Evolutionary conservation across 805 yeast genomes (phyloP), one percentile per base, ranked within the genome.

Genomic region (Saturnispora halmiae): DNA sequence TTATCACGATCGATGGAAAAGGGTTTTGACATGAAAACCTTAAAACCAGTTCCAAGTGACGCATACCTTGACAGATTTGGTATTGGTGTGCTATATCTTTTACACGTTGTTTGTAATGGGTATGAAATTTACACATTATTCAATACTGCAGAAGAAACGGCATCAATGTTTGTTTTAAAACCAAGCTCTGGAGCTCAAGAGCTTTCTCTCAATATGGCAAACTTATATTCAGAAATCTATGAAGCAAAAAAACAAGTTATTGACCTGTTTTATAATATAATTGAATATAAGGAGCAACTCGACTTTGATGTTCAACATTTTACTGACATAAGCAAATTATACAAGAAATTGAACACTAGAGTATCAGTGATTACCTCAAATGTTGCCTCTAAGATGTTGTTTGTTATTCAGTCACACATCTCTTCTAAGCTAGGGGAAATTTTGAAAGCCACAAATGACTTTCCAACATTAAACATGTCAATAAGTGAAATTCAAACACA

Each of bases 1-100:
- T 64, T 94, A 8, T 94, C 96, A 6, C 75, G 72, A 51, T 94
- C 96, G 22, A 63, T 92, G 43, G 87, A 84, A 50, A 71, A 73
- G 44, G 98, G 98, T 1, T 94, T 94, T 59, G 75, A 81, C 11
- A 54, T 73, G 42, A 73, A 73, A 38, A 77, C 79, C 56, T 56
- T 74, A 41, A 63, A 64, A 22, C 55, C 61, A 40, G 61, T 70
- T 5, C 73, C 75, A 4, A 54, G 72, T 11, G 67, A 65, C 3
- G 59, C 65, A 32, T 85, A 86, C 51, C 60, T 86, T 47, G 60
- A 65, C 37, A 60, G 68, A 28, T 75, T 80, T 48, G 59, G 65
- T 5, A 65, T 79, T 66, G 78, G 74, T 31, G 62, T 79, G 9
- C 61, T 80, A 4, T 83, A 82, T 51, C 52, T 86, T 39, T 65